Conservation (phyloP, 1,284 basidiomycete species). For the Rhizoctonia solani region DNA sequence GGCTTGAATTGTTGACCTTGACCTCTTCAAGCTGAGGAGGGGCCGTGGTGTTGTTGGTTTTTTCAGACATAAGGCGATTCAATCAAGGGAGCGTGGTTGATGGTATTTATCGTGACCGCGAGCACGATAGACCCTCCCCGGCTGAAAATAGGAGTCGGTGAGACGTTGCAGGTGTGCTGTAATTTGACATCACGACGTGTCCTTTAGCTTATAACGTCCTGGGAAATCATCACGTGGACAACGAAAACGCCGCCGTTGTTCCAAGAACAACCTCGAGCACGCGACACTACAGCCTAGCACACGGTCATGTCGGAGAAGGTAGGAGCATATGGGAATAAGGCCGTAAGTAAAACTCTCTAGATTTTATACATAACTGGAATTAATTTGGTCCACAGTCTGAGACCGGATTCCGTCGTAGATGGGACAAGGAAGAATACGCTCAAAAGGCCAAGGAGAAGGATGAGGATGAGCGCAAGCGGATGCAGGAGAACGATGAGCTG, state of each 20-base stretch:
- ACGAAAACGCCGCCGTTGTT: neutral
- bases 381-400: constrained; percentile 13
- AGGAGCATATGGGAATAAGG: constrained; percentile 64
- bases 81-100: neutral
- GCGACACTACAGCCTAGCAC: neutral
- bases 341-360: constrained; percentile 42
- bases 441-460: constrained; percentile 74
- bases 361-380: neutral
- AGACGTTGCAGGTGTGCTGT: neutral
- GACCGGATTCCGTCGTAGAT: constrained; percentile 61
- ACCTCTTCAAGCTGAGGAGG: constrained; percentile 57
- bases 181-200: constrained; percentile 35
- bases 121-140: neutral
- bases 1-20: constrained; percentile 82
- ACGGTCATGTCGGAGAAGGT: constrained; percentile 61
- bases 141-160: neutral
- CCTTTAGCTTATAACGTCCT: constrained; percentile 11
- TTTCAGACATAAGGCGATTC: neutral
- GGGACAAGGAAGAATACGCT: constrained; percentile 84
- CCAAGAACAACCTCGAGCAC: too few species aligned
- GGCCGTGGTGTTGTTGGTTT: neutral
- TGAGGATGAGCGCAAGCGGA: constrained; percentile 73
- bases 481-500: constrained; percentile 83
- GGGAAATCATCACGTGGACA: constrained; percentile 23
- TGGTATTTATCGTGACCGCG: neutral